phyloP scores from a whole-genome alignment of 1,139 yeast species.

The Eremothecium sinecaudum region DNA sequence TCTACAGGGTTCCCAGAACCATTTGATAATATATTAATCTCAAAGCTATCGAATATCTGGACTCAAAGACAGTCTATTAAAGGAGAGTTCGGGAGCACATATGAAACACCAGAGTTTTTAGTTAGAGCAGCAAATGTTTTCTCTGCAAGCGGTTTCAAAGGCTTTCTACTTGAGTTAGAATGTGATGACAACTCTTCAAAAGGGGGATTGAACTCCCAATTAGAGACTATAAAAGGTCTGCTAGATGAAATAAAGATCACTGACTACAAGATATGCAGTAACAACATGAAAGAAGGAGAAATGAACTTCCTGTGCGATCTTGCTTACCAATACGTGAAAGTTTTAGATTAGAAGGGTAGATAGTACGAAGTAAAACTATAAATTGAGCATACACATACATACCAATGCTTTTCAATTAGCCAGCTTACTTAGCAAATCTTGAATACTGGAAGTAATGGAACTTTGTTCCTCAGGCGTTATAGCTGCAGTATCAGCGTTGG shows the following conservation, averaged over 20 bases:
- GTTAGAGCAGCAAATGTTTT: slow-evolving; percentile 26
- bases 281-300: slow-evolving; percentile 8
- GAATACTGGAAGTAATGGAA: slow-evolving; percentile 27
- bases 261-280: slow-evolving; percentile 19
- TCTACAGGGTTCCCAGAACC: slow-evolving; percentile 22
- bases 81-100: slow-evolving; percentile 30
- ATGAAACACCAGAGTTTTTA: slow-evolving; percentile 17
- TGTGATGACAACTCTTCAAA: slow-evolving; percentile 9
- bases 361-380: slow-evolving; percentile 1
- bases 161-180: slow-evolving; percentile 24
- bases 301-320: slow-evolving; percentile 18
- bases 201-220: slow-evolving; percentile 13
- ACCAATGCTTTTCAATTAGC: slow-evolving; percentile 18
- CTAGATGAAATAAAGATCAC: slow-evolving; percentile 16
- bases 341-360: slow-evolving; percentile 15
- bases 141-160: slow-evolving; percentile 29
- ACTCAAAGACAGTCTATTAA: slow-evolving; percentile 26
- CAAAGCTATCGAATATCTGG: slow-evolving; percentile 29
- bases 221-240: slow-evolving; percentile 13
- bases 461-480: slow-evolving; percentile 10
- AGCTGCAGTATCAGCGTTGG: slow-evolving; percentile 11
- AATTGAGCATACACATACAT: background rate
- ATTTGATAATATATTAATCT: slow-evolving; percentile 20
- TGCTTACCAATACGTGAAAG: slow-evolving; percentile 26
- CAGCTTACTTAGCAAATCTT: slow-evolving; percentile 28